Evolutionary conservation across 441 rosid species (phyloP), one percentile per base, ranked within the genome.

Genomic region (Caryocar brasiliense): DNA sequence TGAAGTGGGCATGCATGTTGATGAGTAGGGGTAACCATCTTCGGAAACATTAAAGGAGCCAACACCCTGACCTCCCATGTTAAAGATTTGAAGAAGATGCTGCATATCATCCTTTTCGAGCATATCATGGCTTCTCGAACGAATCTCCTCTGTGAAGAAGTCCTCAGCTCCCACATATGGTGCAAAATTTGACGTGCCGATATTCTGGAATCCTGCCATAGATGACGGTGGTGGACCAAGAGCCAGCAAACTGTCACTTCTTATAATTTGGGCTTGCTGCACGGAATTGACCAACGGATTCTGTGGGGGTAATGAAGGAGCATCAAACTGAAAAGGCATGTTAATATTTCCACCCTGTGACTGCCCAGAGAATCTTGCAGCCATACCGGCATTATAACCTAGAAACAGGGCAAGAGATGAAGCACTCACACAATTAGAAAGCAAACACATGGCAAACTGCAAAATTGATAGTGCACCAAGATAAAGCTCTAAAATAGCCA

Each of bases 31-130:
- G 62, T 70, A 82, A 7, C 63, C 82, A 27, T 85, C 87, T 42
- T 80, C 95, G 2, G 68, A 34, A 62, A 58, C 55, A 47, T 67
- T 74, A 41, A 73, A 51, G 37, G 83, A 61, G 47, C 73, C 32
- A 20, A 66, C 76, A 13, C 76, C 83, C 18, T 65, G 79, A 43
- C 62, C 60, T 43, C 77, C 89, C 89, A 79, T 76, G 69, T 81
- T 83, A 59, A 82, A 76, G 41, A 82, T 62, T 2, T 72, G 80
- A 23, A 88, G 88, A 42, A 85, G 62, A 28, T 80, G 83, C 61
- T 87, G 98, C 98, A 86, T 85, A 50, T 91, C 96, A 19, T 91
- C 96, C 45, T 72, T 85, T 71, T 80, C 94, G 0, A 87, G 86
- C 83, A 85, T 85, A 67, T 92, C 95, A 6, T 81, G 76, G 63